Base-by-base conservation (phyloP, 176 grass and related monocot species). In the Musa itinerans region DNA sequence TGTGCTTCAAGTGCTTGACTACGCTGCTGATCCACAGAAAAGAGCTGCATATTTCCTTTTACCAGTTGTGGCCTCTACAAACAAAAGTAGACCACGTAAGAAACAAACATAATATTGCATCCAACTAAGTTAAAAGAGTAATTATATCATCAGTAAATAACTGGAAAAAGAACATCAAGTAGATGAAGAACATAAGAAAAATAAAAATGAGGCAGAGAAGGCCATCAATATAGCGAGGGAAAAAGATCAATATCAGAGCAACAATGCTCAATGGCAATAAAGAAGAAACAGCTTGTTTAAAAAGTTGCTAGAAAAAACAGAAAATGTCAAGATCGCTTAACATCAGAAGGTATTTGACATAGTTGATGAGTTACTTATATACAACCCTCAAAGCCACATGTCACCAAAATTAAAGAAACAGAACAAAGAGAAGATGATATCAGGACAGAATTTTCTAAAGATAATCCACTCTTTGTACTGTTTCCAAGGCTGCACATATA, bases 1-100 rank as follows among this genome's bases (percentile, higher is more conserved):
- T 99, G 95, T 71, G 95, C 95, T 91, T 99, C 95, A 88, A 99
- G 90, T 63, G 90, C 90, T 79, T 99, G 95, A 74, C 95, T 99
- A 84, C 95, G 90, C 73, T 99, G 95, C 71, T 99, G 90, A 55
- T 99, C 95, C 56, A 99, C 86, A 76, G 95, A 99, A 82, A 93
- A 99, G 72, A 99, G 91, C 67, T 99, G 95, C 90, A 99, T 94
- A 65, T 91, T 99, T 81, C 95, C 95, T 78, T 99, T 94, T 68
- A 94, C 95, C 73, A 99, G 77, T 73, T 99, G 95, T 9, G 95
- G 95, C 55, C 86, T 91, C 95, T 99, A 70, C 59, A 74, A 81
- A 69, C 43, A 83, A 83, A 53, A 85, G 53, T 26, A 5, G 8
- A 26, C 26, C 26, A 73, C 12, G 27, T 73, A 24, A 55, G 68